Evolutionary conservation across 257 asterid species (phyloP).

Genomic region (Henckelia pumila): DNA sequence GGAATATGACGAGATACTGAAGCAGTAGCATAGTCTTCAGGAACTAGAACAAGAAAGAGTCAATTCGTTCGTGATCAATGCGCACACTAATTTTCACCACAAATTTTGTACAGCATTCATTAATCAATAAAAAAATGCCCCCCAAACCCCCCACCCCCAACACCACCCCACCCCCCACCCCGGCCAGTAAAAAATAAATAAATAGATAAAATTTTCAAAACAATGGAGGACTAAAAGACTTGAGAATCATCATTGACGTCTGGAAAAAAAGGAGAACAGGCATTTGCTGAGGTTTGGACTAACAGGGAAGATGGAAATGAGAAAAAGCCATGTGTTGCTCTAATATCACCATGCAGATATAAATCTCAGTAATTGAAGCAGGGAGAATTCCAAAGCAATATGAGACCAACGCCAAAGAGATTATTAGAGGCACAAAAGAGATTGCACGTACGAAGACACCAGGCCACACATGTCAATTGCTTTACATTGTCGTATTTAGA

Average conservation of each 20-base stretch:
- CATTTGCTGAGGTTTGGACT: background rate
- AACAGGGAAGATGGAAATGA: background rate
- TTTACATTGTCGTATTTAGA: background rate
- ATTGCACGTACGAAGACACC: background rate
- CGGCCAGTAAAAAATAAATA: too few relatives aligned
- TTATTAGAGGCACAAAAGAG: constrained; percentile 3
- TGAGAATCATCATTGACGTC: background rate
- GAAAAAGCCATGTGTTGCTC: background rate
- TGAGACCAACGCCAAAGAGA: constrained; percentile 13
- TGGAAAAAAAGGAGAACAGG: constrained; percentile 12
- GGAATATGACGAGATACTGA: constrained; percentile 72
- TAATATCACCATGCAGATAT: background rate
- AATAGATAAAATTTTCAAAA: too few relatives aligned
- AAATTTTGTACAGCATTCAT: background rate
- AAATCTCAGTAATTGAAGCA: background rate
- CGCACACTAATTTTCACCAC: background rate
- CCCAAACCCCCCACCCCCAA: too few relatives aligned
- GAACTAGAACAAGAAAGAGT: constrained; percentile 47
- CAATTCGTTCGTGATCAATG: background rate
- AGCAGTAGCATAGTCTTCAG: constrained; percentile 70
- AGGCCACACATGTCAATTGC: background rate
- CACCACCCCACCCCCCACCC: too few relatives aligned
- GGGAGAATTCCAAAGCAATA: background rate
- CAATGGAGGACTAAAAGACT: too few relatives aligned
- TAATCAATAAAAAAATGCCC: background rate